These are phyloP conservation scores for Auricularia sp. DNA, from an alignment of 768 basidiomycete genomes.

Conservation along the genomic window DNA sequence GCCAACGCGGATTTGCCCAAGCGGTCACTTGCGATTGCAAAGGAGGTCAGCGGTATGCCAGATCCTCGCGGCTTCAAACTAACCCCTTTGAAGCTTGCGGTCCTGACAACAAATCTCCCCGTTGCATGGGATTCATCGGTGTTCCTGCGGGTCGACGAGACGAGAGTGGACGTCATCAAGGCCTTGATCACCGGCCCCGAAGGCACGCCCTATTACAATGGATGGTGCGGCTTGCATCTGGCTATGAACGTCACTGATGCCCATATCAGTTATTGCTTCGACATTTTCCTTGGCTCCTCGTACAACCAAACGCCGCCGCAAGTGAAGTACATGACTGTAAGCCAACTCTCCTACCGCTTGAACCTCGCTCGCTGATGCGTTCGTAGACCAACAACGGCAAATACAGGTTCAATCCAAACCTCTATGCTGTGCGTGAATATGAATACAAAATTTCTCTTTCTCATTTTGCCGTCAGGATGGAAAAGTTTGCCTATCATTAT, in stretches of 20 bases:
- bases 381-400: slow-evolving; percentile 75
- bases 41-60: slow-evolving; percentile 48
- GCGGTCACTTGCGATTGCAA: slow-evolving; percentile 87
- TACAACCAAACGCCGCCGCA: slow-evolving; percentile 82
- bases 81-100: slow-evolving; percentile 57
- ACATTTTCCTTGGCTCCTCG: slow-evolving; percentile 83
- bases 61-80: neutral
- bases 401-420: slow-evolving; percentile 88
- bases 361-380: neutral
- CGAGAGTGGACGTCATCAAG: slow-evolving; percentile 84
- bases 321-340: slow-evolving; percentile 52
- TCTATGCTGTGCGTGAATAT: slow-evolving; percentile 62
- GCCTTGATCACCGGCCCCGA: slow-evolving; percentile 88
- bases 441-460: neutral
- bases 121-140: slow-evolving; percentile 92
- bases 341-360: slow-evolving; percentile 3
- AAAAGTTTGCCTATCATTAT: slow-evolving; percentile 85
- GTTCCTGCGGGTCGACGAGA: slow-evolving; percentile 88
- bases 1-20: slow-evolving; percentile 82
- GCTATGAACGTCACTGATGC: slow-evolving; percentile 8
- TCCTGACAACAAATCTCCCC: slow-evolving; percentile 89
- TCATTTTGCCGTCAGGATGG: slow-evolving; percentile 48
- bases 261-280: slow-evolving; percentile 56
- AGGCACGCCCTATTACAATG: slow-evolving; percentile 89
- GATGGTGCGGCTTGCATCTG: slow-evolving; percentile 49